A percentile compares a stretch with the other conserved stretches of the same genome.
These are phyloP conservation scores for Alnus glutinosa DNA, from an alignment of 306 rosid species.

Conservation along the genomic window DNA sequence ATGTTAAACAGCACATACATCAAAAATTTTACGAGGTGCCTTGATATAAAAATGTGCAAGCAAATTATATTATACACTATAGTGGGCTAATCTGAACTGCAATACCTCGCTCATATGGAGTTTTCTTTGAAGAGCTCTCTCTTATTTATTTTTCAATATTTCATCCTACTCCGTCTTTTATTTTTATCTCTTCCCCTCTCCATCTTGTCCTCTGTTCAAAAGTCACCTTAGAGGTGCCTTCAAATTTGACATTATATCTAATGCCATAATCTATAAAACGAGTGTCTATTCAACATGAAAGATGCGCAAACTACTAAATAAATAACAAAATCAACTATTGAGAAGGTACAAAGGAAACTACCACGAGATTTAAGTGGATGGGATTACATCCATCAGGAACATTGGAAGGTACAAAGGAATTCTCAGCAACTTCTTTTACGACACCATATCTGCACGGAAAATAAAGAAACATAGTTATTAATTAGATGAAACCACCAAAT, in stretches of 20 bases:
- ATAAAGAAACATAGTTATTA: constrained; percentile 3
- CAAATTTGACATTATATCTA: not conserved
- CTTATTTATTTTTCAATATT: not conserved
- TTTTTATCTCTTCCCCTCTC: not conserved
- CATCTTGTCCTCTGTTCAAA: not conserved
- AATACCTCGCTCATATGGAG: not conserved
- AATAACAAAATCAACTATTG: not conserved
- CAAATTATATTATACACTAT: not conserved
- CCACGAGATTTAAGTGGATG: constrained; percentile 90
- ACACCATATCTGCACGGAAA: constrained; percentile 62
- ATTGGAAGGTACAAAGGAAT: constrained; percentile 42
- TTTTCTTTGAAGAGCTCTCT: not conserved
- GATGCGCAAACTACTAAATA: not conserved
- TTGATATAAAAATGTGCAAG: not conserved
- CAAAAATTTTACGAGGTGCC: not conserved
- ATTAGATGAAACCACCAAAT: not conserved
- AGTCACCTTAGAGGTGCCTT: not conserved
- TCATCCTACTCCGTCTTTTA: not conserved
- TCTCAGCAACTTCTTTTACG: constrained; percentile 45
- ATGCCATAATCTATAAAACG: not conserved
- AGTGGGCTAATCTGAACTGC: not conserved
- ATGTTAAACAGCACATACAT: not conserved
- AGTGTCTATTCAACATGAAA: not conserved
- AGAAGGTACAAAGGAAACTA: constrained; percentile 29
- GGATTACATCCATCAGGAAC: constrained; percentile 77